Evolutionary conservation across 176 grass and related monocot species (phyloP).

Genomic region (Thalia dealbata): DNA sequence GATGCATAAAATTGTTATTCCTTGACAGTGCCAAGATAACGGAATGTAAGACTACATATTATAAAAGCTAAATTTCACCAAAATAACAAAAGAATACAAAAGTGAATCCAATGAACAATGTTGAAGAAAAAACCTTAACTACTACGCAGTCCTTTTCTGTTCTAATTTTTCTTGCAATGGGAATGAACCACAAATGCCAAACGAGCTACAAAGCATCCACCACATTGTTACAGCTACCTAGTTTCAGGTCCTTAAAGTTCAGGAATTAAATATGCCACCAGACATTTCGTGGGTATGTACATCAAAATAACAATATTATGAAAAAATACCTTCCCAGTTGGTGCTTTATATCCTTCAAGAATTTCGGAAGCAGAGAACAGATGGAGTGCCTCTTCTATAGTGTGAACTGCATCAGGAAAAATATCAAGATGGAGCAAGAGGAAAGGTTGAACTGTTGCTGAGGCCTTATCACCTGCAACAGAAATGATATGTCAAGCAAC

Average conservation of each 20-base stretch:
- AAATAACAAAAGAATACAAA: not conserved
- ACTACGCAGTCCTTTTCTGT: not conserved
- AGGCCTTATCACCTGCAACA: constrained; percentile 65
- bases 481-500: not conserved
- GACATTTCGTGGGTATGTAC: not conserved
- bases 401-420: constrained; percentile 62
- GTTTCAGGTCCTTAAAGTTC: not conserved
- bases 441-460: constrained; percentile 79
- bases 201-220: too few species aligned
- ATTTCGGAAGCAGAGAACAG: constrained; percentile 68
- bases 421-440: constrained; percentile 95
- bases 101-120: not conserved
- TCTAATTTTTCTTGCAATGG: not conserved
- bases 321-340: constrained; percentile 67
- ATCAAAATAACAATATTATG: not conserved
- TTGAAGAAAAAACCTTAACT: not conserved
- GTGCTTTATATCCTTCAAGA: constrained; percentile 86
- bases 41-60: too few species aligned
- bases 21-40: too few species aligned
- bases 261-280: not conserved
- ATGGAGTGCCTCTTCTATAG: constrained; percentile 64
- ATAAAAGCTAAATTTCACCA: not conserved
- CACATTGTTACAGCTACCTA: not conserved
- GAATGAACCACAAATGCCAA: too few species aligned
- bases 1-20: too few species aligned